A percentile compares a stretch with the other conserved stretches of the same genome.
Evolutionary conservation across 768 basidiomycete species (phyloP).

Genomic region (Podaxis sp.): DNA sequence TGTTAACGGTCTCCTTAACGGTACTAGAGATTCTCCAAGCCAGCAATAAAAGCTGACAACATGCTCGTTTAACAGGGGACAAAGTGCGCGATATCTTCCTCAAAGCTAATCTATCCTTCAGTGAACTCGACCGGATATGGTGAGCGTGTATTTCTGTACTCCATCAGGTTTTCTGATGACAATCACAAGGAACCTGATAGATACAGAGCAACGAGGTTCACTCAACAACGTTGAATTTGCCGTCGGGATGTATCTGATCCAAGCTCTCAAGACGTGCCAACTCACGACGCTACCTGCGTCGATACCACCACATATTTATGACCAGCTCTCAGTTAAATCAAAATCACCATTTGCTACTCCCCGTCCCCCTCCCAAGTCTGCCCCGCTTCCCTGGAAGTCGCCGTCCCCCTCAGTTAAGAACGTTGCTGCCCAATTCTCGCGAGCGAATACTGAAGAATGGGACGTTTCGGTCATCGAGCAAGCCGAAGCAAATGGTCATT

Average conservation of each 20-base stretch:
- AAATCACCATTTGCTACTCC: slow-evolving; percentile 5
- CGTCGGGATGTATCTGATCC: slow-evolving; percentile 67
- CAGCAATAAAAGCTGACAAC: not conserved
- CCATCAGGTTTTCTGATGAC: not conserved
- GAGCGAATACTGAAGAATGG: not conserved
- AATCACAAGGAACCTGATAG: slow-evolving; percentile 53
- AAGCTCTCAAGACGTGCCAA: slow-evolving; percentile 32
- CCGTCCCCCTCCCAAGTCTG: slow-evolving; percentile 8
- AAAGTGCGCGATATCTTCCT: slow-evolving; percentile 64
- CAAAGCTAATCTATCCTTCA: slow-evolving; percentile 55
- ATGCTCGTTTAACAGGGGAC: slow-evolving; percentile 35
- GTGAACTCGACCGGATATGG: slow-evolving; percentile 65
- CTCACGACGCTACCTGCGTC: slow-evolving; percentile 29
- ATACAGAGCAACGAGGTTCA: slow-evolving; percentile 54
- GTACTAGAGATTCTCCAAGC: slow-evolving; percentile 27
- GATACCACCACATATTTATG: slow-evolving; percentile 29
- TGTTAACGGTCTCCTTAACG: slow-evolving; percentile 50
- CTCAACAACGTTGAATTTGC: slow-evolving; percentile 69
- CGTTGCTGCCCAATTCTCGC: not conserved
- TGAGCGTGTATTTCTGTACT: slow-evolving; percentile 23
- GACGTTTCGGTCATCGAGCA: slow-evolving; percentile 13
- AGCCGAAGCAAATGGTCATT: slow-evolving; percentile 29
- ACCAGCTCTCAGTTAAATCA: slow-evolving; percentile 23
- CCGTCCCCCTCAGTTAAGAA: slow-evolving; percentile 5
- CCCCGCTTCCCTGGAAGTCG: slow-evolving; percentile 9